Conservation (phyloP, 768 basidiomycete species). For the Hypsizygus marmoreus region DNA sequence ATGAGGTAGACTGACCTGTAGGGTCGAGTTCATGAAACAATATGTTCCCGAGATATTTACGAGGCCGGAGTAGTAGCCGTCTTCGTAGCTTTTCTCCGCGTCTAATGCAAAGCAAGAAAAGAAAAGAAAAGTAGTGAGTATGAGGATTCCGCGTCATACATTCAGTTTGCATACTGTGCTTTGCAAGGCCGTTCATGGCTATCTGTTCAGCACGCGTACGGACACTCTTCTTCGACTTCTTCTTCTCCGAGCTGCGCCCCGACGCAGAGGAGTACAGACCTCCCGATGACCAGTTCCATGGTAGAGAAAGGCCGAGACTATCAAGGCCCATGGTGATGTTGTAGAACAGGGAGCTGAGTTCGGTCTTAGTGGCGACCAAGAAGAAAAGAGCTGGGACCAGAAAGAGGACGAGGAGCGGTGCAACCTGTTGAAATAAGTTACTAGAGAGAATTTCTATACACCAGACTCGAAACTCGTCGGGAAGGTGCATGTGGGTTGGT, state of each 20-base stretch:
- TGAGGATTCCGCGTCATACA: not conserved
- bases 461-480: conserved; percentile 42
- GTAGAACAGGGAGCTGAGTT: conserved; percentile 27
- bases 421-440: conserved; percentile 53
- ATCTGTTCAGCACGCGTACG: conserved; percentile 62
- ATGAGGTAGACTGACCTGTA: conserved; percentile 58
- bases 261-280: conserved; percentile 15
- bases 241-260: conserved; percentile 32
- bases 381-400: conserved; percentile 54
- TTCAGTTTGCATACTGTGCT: conserved; percentile 20
- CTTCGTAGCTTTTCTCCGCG: conserved; percentile 28
- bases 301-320: conserved; percentile 51
- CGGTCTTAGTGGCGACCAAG: conserved; percentile 35
- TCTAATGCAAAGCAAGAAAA: conserved; percentile 10
- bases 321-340: conserved; percentile 57
- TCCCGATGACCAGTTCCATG: conserved; percentile 63
- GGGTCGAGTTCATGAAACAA: conserved; percentile 96
- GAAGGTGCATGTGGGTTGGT: conserved; percentile 44
- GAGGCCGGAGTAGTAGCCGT: conserved; percentile 81
- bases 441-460: conserved; percentile 40
- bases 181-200: conserved; percentile 40
- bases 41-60: conserved; percentile 96
- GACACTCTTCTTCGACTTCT: conserved; percentile 50
- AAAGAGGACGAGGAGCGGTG: conserved; percentile 57
- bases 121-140: conserved; percentile 1